Evolutionary conservation across 192 early-diverging fungal species (phyloP), one percentile per base, ranked within the genome.

Genomic region (Lobosporangium transversale): DNA sequence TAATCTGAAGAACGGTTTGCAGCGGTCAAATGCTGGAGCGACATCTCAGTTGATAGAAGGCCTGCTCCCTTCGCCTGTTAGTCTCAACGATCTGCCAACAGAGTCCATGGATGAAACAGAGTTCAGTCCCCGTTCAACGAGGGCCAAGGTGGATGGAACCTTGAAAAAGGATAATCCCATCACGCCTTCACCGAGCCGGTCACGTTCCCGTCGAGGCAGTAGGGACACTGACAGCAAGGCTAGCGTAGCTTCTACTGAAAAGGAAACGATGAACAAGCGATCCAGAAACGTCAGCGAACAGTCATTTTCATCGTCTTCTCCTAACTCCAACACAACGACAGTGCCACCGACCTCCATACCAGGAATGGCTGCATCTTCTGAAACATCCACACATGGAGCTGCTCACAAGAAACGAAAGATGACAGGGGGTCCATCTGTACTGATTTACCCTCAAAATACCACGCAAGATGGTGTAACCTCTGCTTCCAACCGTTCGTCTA

Each of bases 171-270:
- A 66, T 63, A 75, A 58, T 66, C 59, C 69, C 24, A 50, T 24
- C 42, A 49, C 51, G 10, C 21, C 45, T n/a, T 21, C 3, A 10
- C 0, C 24, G 26, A 48, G 47, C 8, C 20, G 48, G 17, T 53
- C 68, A 70, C 50, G 73, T 33, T 67, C 73, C 58, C 63, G 73
- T 33, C 73, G 73, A 12, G 64, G 73, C 20, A 76, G 73, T 54
- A 24, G 73, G n/a, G 73, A 76, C 10, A 24, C 26, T n/a, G 70
- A 74, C 9, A 43, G 26, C 31, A 67, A 67, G 40, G 11, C 37
- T 7, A 40, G 30, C 21, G 29, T 5, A 3, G 4, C 29, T 31
- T 6, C 51, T n/a, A 2, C 51, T 29, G 58, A 68, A 4, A 68
- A 67, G 42, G 62, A 59, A 0, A 23, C 51, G 17, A n/a, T n/a